Evolutionary conservation across 2,329 filamentous ascomycete species (phyloP).

Genomic region (Cercospora sp.): DNA sequence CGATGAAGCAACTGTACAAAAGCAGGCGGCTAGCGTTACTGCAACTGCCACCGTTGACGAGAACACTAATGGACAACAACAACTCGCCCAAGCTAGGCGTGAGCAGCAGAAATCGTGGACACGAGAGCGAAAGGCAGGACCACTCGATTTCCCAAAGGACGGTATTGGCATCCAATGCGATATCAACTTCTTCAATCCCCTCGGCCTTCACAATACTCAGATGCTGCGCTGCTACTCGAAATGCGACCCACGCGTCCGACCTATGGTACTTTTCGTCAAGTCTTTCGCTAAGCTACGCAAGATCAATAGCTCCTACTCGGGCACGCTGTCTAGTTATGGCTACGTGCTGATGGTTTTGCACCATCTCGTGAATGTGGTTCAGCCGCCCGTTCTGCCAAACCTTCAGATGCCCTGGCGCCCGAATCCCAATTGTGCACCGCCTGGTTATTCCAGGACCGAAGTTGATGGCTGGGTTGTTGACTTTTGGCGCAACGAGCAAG

Average conservation of each 20-base stretch:
- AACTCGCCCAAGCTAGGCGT: conserved; percentile 14
- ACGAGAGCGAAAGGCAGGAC: conserved; percentile 49
- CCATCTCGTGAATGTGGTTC: conserved; percentile 78
- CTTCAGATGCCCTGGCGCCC: conserved; percentile 62
- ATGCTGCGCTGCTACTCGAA: conserved; percentile 81
- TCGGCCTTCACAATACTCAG: conserved; percentile 80
- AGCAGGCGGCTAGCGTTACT: not conserved
- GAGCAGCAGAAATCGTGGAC: conserved; percentile 40
- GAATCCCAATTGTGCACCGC: conserved; percentile 37
- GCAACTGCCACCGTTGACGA: not conserved
- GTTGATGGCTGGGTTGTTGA: conserved; percentile 64
- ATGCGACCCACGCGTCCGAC: conserved; percentile 73
- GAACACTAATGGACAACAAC: conserved; percentile 1
- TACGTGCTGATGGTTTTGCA: conserved; percentile 92
- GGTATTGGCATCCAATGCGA: conserved; percentile 84
- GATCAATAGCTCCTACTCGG: conserved; percentile 84
- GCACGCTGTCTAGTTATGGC: conserved; percentile 84
- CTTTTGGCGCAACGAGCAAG: conserved; percentile 75
- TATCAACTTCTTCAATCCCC: conserved; percentile 84
- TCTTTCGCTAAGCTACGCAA: conserved; percentile 83
- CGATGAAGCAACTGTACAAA: not conserved
- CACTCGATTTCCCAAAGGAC: conserved; percentile 73
- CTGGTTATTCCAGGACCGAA: conserved; percentile 28
- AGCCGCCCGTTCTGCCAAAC: conserved; percentile 81
- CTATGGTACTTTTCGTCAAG: conserved; percentile 83